Conservation (phyloP, 2,329 filamentous ascomycete species). For the Alternaria triticimaculans region DNA sequence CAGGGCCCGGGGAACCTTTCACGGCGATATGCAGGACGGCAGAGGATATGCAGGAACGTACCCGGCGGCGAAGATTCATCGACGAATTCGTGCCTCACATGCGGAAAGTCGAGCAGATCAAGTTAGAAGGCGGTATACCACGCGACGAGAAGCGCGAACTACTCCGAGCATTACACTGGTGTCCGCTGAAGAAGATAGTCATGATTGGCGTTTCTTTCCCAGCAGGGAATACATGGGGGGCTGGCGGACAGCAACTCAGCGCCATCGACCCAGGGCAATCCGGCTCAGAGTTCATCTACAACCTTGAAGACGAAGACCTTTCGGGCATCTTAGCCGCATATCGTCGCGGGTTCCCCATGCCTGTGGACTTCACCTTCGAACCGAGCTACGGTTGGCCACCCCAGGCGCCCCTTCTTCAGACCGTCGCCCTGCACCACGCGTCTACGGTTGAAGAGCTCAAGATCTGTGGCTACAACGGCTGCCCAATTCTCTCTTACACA, state of each 20-base stretch:
- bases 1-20: conserved; percentile 35
- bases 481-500: conserved; percentile 48
- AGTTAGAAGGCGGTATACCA: conserved; percentile 56
- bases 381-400: conserved; percentile 52
- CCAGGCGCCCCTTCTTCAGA: conserved; percentile 50
- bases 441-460: conserved; percentile 54
- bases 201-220: conserved; percentile 54
- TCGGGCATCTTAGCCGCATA: conserved; percentile 33
- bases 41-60: conserved; percentile 26
- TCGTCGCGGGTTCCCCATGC: conserved; percentile 25
- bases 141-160: conserved; percentile 56
- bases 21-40: conserved; percentile 33
- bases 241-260: conserved; percentile 41
- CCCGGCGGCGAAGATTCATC: conserved; percentile 50
- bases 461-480: conserved; percentile 56
- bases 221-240: conserved; percentile 55
- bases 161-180: conserved; percentile 51
- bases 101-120: conserved; percentile 52
- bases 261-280: conserved; percentile 34
- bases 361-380: conserved; percentile 37
- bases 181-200: conserved; percentile 53
- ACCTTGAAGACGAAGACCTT: conserved; percentile 41
- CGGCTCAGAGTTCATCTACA: conserved; percentile 22
- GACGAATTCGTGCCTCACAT: conserved; percentile 52
- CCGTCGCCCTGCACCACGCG: conserved; percentile 51